Percentiles rank a stretch among this genome's conserved stretches.
phyloP scores from a whole-genome alignment of 768 basidiomycete genomes.

The Hysterangium stoloniferum region DNA sequence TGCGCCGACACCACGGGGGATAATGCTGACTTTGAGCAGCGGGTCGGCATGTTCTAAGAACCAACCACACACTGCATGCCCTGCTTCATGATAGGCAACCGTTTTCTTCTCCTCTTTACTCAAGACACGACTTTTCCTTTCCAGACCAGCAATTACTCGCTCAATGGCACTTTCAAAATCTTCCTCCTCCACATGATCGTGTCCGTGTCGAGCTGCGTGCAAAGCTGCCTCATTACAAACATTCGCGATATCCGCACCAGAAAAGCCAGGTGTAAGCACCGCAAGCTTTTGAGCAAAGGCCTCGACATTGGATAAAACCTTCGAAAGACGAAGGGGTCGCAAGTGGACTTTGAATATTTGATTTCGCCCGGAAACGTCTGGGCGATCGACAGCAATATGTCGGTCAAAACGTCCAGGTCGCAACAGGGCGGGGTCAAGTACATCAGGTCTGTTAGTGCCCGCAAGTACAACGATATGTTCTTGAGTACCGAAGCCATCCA shows the following conservation, averaged over 20 bases:
- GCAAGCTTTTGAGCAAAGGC: constrained; percentile 86
- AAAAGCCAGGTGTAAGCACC: constrained; percentile 95
- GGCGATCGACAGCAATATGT: constrained; percentile 91
- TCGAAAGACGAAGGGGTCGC: constrained; percentile 64
- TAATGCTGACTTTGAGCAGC: constrained; percentile 95
- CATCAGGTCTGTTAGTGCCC: constrained; percentile 95
- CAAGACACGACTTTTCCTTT: constrained; percentile 90
- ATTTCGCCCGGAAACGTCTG: constrained; percentile 88
- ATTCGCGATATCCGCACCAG: constrained; percentile 97
- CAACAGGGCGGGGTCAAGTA: constrained; percentile 91
- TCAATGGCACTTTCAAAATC: constrained; percentile 99
- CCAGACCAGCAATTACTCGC: constrained; percentile 93
- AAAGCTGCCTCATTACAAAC: constrained; percentile 98
- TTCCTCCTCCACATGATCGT: constrained; percentile 67
- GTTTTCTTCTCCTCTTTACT: constrained; percentile 97
- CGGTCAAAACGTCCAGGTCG: constrained; percentile 97
- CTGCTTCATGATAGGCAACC: constrained; percentile 98
- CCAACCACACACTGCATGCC: constrained; percentile 98
- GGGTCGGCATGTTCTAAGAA: constrained; percentile 97
- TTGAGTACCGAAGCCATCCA: constrained; percentile 98
- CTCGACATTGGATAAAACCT: constrained; percentile 40
- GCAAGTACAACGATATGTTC: constrained; percentile 96
- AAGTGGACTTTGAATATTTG: constrained; percentile 95
- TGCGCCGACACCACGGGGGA: constrained; percentile 92
- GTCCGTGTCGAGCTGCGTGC: constrained; percentile 80